Evolutionary conservation across 2,329 filamentous ascomycete species (phyloP).

Genomic region (Fusarium chlamydosporum): DNA sequence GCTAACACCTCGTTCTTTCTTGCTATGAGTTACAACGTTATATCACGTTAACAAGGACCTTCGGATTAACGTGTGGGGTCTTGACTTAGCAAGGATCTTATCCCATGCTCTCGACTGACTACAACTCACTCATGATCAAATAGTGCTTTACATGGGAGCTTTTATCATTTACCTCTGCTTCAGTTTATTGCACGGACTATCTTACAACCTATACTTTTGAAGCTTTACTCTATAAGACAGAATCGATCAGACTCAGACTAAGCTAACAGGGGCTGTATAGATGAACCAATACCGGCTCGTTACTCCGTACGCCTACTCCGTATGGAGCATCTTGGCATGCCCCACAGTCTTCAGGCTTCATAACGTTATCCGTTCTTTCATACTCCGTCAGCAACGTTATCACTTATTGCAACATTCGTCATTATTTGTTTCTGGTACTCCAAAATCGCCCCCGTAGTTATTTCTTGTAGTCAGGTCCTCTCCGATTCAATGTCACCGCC

Average conservation of each 20-base stretch:
- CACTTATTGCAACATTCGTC: slow-evolving; percentile 11
- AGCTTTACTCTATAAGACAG: background rate
- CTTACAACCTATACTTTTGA: accelerated
- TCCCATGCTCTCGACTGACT: too few relatives aligned
- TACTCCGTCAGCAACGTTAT: slow-evolving; percentile 28
- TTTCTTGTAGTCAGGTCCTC: background rate
- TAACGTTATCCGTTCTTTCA: slow-evolving; percentile 30
- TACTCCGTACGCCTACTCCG: slow-evolving; percentile 2
- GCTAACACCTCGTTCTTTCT: background rate
- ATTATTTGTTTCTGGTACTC: background rate
- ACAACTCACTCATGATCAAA: too few relatives aligned
- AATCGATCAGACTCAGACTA: background rate
- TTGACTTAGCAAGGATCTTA: background rate
- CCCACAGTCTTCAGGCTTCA: slow-evolving; percentile 24
- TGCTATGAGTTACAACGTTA: slow-evolving; percentile 19
- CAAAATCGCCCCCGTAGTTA: background rate
- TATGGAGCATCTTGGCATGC: background rate
- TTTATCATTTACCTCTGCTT: background rate
- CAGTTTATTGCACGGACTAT: background rate
- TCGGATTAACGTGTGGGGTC: background rate
- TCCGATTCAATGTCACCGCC: slow-evolving; percentile 35
- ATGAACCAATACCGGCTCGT: slow-evolving; percentile 1
- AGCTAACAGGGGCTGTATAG: background rate
- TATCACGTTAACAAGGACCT: slow-evolving; percentile 24
- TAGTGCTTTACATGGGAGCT: too few relatives aligned